Evolutionary conservation across 371 early-diverging fungal species (phyloP), one percentile per base, ranked within the genome.

Genomic region (Syncephalastrum monosporum): DNA sequence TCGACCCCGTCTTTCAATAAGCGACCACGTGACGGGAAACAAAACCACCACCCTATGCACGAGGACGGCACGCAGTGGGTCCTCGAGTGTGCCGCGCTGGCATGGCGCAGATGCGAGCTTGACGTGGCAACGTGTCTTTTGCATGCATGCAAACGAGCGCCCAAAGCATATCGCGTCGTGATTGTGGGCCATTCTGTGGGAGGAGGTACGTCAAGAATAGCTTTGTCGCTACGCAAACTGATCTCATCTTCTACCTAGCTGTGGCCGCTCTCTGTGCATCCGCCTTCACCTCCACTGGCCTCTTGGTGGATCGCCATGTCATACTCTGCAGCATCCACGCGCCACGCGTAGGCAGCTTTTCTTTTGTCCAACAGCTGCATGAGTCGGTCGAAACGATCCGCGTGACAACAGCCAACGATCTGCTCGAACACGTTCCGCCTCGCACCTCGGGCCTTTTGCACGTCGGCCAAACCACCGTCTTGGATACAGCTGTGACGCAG

Each of bases 251-350:
- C 15, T 47, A 43, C 29, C 25, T 61, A 74, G 75, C 71, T 42
- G 69, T 69, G 19, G 75, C 71, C 7, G 63, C 71, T 33, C 53
- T 74, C 19, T 74, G 75, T 57, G 71, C 75, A 54, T 74, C 60
- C 12, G 71, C 75, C 5, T 44, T 74, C n/a, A 59, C 67, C 25
- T 68, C 65, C 3, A 75, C 71, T 0, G 55, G 62, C 33, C 49
- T 74, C 27, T 58, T 74, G 6, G 55, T 60, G 23, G 56, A 71
- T 47, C 59, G 75, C 42, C 16, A 46, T 1, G 69, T 74, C 3
- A 63, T 66, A 3, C 63, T 71, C 3, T 67, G 63, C 29, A 60
- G 61, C 12, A 53, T 71, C 15, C 67, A 69, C 47, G 52, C 72
- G 12, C 75, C 75, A 10, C 57, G 75, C n/a, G 63, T 70, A 21